Evolutionary conservation across 805 yeast species (phyloP).

Genomic region (Zygosaccharomyces siamensis): DNA sequence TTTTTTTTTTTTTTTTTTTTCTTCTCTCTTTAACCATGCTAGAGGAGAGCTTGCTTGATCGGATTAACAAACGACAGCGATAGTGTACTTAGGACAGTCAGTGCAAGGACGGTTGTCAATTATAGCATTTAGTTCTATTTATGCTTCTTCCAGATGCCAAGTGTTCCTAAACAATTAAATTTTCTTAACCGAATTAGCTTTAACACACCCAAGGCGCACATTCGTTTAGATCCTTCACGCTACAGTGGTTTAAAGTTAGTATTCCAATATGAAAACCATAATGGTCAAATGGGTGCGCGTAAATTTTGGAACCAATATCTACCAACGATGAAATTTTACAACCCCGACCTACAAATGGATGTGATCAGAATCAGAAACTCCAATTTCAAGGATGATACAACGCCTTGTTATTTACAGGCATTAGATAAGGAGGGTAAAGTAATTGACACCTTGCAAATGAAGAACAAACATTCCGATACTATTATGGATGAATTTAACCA

Average conservation of each 20-base stretch:
- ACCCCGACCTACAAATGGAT: constrained; percentile 61
- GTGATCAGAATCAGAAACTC: constrained; percentile 49
- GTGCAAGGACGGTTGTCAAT: background rate
- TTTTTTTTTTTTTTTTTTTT: background rate
- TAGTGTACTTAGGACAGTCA: background rate
- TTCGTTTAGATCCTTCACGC: constrained; percentile 23
- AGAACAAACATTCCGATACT: constrained; percentile 42
- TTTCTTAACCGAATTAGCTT: constrained; percentile 27
- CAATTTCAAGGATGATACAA: constrained; percentile 21
- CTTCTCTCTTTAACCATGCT: too few species aligned
- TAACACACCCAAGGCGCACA: constrained; percentile 29
- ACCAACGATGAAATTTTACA: constrained; percentile 77
- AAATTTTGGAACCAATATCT: constrained; percentile 70
- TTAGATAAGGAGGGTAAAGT: constrained; percentile 20
- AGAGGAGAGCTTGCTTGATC: too few species aligned
- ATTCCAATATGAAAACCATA: constrained; percentile 44
- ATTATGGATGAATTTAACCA: constrained; percentile 55
- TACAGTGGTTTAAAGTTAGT: constrained; percentile 44
- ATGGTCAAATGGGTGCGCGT: constrained; percentile 64
- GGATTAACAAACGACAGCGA: background rate
- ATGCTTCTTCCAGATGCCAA: constrained; percentile 19
- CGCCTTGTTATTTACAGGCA: constrained; percentile 28
- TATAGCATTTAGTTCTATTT: too few species aligned
- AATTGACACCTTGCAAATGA: constrained; percentile 47
- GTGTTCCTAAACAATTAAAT: constrained; percentile 26